These are phyloP conservation scores for Graphilbum fragrans DNA, from an alignment of 2,329 filamentous ascomycete genomes.

Conservation along the genomic window DNA sequence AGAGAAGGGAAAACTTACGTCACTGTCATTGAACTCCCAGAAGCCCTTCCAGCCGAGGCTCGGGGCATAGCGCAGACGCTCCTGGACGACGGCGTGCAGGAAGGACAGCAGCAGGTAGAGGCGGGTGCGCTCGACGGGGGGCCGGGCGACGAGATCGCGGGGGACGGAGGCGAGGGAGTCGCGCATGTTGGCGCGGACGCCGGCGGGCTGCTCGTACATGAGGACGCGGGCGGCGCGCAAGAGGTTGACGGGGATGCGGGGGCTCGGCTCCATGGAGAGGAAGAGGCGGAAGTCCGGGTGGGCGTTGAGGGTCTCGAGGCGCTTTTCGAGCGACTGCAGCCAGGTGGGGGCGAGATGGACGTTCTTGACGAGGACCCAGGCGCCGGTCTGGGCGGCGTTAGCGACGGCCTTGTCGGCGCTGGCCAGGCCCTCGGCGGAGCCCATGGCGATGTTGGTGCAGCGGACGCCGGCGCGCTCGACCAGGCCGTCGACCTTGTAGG, in stretches of 20 bases:
- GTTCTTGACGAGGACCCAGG: slow-evolving; percentile 98
- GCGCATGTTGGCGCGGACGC: slow-evolving; percentile 96
- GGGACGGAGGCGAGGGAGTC: slow-evolving; percentile 82
- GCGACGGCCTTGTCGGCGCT: slow-evolving; percentile 92
- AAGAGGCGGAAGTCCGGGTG: slow-evolving; percentile 90
- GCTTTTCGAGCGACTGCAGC: slow-evolving; percentile 95
- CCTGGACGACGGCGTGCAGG: slow-evolving; percentile 90
- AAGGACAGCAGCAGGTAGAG: slow-evolving; percentile 88
- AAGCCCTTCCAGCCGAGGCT: slow-evolving; percentile 95
- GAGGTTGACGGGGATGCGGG: slow-evolving; percentile 92
- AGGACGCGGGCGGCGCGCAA: slow-evolving; percentile 86
- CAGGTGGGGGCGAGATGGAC: slow-evolving; percentile 92
- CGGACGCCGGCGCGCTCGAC: slow-evolving; percentile 72
- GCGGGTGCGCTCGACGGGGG: slow-evolving; percentile 80
- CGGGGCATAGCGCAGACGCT: slow-evolving; percentile 86
- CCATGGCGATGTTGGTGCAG: slow-evolving; percentile 98
- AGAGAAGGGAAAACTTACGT: slow-evolving; percentile 54
- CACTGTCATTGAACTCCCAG: slow-evolving; percentile 99
- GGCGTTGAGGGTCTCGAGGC: slow-evolving; percentile 88
- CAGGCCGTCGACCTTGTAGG: slow-evolving; percentile 94
- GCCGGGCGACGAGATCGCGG: slow-evolving; percentile 35
- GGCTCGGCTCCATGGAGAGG: slow-evolving; percentile 94
- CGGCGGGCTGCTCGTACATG: slow-evolving; percentile 97
- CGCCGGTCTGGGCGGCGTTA: slow-evolving; percentile 81
- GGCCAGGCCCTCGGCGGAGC: slow-evolving; percentile 85